These are phyloP conservation scores for Escallonia rubra DNA, from an alignment of 129 eudicot genomes.

Conservation along the genomic window DNA sequence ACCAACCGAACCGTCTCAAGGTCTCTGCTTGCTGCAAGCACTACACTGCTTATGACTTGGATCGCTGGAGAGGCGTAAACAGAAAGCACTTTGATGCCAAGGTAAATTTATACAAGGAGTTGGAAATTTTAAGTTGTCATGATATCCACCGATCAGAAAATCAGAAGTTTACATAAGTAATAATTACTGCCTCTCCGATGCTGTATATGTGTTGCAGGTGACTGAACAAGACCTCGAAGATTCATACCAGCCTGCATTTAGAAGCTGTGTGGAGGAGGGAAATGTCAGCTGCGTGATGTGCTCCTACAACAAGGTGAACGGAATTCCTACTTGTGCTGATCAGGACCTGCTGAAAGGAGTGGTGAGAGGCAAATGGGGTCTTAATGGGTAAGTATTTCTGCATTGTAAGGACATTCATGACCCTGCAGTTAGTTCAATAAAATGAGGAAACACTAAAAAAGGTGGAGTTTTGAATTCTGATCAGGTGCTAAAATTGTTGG, in stretches of 20 bases:
- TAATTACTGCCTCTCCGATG: no score
- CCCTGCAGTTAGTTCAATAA: no score
- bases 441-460: no score
- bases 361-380: slow-evolving; percentile 52
- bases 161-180: no score
- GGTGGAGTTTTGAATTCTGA: no score
- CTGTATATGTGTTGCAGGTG: slow-evolving; percentile 32
- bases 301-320: slow-evolving; percentile 67
- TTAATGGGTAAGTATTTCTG: slow-evolving; percentile 45
- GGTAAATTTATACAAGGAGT: slow-evolving; percentile 26
- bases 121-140: neutral
- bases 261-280: slow-evolving; percentile 60
- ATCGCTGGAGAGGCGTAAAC: slow-evolving; percentile 62
- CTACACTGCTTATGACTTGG: slow-evolving; percentile 71
- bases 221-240: slow-evolving; percentile 68
- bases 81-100: slow-evolving; percentile 55
- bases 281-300: slow-evolving; percentile 77
- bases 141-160: neutral
- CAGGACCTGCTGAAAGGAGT: slow-evolving; percentile 40
- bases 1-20: slow-evolving; percentile 41
- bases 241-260: slow-evolving; percentile 63
- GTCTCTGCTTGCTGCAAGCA: slow-evolving; percentile 74
- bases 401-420: no score
- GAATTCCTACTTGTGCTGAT: slow-evolving; percentile 62
- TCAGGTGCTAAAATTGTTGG: no score